Evolutionary conservation across 352 stramenopile genomes (phyloP).

Genomic region (Phytophthora kernoviae): DNA sequence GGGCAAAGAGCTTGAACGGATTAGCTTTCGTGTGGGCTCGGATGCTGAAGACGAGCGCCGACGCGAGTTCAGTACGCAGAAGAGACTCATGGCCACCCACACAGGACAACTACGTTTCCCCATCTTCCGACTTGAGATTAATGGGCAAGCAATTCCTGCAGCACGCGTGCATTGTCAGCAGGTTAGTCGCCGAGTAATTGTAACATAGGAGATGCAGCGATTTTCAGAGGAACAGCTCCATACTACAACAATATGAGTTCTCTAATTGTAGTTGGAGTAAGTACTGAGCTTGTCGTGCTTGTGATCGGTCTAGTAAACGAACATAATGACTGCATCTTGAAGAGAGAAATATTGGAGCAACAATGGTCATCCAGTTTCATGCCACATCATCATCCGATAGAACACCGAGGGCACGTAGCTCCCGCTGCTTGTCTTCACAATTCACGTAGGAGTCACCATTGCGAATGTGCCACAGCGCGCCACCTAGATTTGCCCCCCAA

Average conservation of each 20-base stretch:
- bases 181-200: conserved; percentile 38
- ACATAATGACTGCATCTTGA: too few species aligned
- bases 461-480: conserved; percentile 83
- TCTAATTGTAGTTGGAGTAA: conserved; percentile 21
- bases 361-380: too few species aligned
- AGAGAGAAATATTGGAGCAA: too few species aligned
- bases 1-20: conserved; percentile 62
- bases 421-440: conserved; percentile 64
- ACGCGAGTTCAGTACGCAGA: conserved; percentile 45
- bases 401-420: conserved; percentile 63
- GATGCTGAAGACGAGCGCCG: conserved; percentile 10
- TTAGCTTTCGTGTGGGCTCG: conserved; percentile 28
- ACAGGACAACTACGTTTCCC: conserved; percentile 57
- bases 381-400: conserved; percentile 32
- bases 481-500: conserved; percentile 79
- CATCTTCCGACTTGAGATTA: conserved; percentile 46
- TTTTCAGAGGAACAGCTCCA: conserved; percentile 8
- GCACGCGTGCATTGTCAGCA: conserved; percentile 50
- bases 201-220: conserved; percentile 15
- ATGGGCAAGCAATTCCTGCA: conserved; percentile 18
- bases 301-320: neutral
- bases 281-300: neutral
- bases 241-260: conserved; percentile 2
- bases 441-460: conserved; percentile 82
- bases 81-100: conserved; percentile 50